Conservation (phyloP, 2,329 filamentous ascomycete species). For the Fusarium keratoplasticum region DNA sequence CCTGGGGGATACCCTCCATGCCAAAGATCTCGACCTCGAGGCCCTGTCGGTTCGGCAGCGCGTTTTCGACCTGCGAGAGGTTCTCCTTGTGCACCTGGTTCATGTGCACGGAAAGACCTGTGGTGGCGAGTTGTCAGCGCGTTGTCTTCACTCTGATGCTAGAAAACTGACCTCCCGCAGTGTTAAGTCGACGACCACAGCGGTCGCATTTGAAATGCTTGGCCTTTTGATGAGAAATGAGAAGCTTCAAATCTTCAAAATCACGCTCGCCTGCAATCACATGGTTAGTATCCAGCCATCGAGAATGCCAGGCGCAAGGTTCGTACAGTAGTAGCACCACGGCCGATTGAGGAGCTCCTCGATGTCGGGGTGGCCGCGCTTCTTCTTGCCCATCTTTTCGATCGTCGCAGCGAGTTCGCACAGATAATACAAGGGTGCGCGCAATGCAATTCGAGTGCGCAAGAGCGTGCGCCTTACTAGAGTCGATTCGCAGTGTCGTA, state of each 20-base stretch:
- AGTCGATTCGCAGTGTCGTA: slow-evolving; percentile 31
- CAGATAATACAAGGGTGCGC: background rate
- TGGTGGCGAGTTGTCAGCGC: slow-evolving; percentile 24
- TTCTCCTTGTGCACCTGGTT: slow-evolving; percentile 98
- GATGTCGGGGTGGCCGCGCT: slow-evolving; percentile 85
- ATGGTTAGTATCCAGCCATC: slow-evolving; percentile 40
- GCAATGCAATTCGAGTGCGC: slow-evolving; percentile 24
- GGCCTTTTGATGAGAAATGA: slow-evolving; percentile 98
- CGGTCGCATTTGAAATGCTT: slow-evolving; percentile 98
- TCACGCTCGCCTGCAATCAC: slow-evolving; percentile 79
- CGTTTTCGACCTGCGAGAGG: slow-evolving; percentile 89
- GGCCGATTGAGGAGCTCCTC: slow-evolving; percentile 89
- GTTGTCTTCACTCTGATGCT: background rate
- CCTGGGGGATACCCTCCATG: slow-evolving; percentile 95
- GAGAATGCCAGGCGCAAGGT: slow-evolving; percentile 15
- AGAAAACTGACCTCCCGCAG: slow-evolving; percentile 80
- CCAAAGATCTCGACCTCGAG: slow-evolving; percentile 97
- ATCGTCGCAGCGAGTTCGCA: background rate
- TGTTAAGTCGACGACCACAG: slow-evolving; percentile 90
- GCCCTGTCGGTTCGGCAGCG: slow-evolving; percentile 84
- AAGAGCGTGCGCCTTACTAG: slow-evolving; percentile 31
- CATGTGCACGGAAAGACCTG: slow-evolving; percentile 95
- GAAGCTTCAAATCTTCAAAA: slow-evolving; percentile 96
- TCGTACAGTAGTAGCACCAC: slow-evolving; percentile 96
- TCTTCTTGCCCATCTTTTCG: slow-evolving; percentile 83